A percentile compares a stretch with the other conserved stretches of the same genome.
phyloP scores from a whole-genome alignment of 345 rosid genomes.

The Citrus sp. region DNA sequence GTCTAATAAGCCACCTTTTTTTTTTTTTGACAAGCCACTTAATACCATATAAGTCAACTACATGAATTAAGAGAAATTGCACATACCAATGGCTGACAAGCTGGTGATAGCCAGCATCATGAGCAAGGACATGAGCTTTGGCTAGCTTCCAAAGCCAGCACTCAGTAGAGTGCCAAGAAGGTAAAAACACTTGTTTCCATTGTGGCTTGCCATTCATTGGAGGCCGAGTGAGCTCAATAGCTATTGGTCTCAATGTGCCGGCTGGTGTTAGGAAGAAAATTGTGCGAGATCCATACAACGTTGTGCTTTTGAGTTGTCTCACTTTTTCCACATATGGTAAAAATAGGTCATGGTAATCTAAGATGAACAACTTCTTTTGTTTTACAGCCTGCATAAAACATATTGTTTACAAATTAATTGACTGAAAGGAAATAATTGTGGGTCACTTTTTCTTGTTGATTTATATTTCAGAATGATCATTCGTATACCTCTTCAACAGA shows the following conservation, averaged over 20 bases:
- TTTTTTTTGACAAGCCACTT: too few relatives aligned
- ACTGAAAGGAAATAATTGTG: background rate
- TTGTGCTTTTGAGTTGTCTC: conserved; percentile 46
- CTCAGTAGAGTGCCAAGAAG: conserved; percentile 41
- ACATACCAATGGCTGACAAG: conserved; percentile 74
- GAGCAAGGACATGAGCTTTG: conserved; percentile 67
- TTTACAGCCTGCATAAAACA: conserved; percentile 39
- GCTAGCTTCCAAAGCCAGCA: conserved; percentile 76
- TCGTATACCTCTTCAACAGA: conserved; percentile 48
- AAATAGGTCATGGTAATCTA: conserved; percentile 60
- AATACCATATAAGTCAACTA: too few relatives aligned
- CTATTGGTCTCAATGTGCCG: conserved; percentile 52
- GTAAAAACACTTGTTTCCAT: conserved; percentile 56
- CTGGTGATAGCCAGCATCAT: conserved; percentile 67
- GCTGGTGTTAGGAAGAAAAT: conserved; percentile 51
- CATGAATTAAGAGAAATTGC: background rate
- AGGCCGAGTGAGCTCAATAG: conserved; percentile 70
- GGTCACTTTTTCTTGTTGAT: background rate
- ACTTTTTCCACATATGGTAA: conserved; percentile 68
- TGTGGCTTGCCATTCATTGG: conserved; percentile 51
- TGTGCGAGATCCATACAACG: conserved; percentile 67
- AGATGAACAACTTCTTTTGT: conserved; percentile 46
- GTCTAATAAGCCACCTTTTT: too few relatives aligned
- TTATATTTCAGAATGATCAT: background rate
- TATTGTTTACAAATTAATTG: background rate